Conservation (phyloP, 2,329 filamentous ascomycete genomes). For the Pseudopithomyces maydicus region DNA sequence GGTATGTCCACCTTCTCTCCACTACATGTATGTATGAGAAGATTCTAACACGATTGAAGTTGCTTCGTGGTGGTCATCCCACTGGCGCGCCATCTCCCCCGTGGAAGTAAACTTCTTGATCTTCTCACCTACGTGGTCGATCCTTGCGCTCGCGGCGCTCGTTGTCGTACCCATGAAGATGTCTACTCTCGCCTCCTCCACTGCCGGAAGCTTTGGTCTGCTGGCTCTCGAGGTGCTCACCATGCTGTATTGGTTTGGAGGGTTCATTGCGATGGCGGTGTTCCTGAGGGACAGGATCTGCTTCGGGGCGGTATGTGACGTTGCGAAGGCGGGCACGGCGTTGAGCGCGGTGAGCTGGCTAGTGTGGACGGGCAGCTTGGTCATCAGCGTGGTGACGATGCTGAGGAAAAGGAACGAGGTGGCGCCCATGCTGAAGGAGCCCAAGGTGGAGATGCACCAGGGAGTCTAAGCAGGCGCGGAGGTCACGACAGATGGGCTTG, state of each 20-base stretch:
- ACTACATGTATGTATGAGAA: background rate
- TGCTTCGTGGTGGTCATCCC: slow-evolving; percentile 57
- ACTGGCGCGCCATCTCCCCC: slow-evolving; percentile 60
- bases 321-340: slow-evolving; percentile 66
- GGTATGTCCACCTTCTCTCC: slow-evolving; percentile 53
- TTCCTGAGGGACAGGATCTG: slow-evolving; percentile 64
- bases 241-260: slow-evolving; percentile 88
- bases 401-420: slow-evolving; percentile 17
- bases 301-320: slow-evolving; percentile 61
- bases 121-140: slow-evolving; percentile 77
- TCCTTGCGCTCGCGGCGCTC: slow-evolving; percentile 70
- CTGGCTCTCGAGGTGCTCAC: slow-evolving; percentile 73
- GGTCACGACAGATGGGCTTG: background rate
- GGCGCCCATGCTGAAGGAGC: slow-evolving; percentile 16
- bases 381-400: slow-evolving; percentile 30
- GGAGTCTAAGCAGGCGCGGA: slow-evolving; percentile 36
- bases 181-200: slow-evolving; percentile 32
- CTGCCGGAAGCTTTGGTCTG: slow-evolving; percentile 64
- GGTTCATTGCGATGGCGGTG: slow-evolving; percentile 77
- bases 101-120: slow-evolving; percentile 75
- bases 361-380: slow-evolving; percentile 50
- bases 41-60: slow-evolving; percentile 51
- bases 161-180: slow-evolving; percentile 69
- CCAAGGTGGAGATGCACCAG: slow-evolving; percentile 48
- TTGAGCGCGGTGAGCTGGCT: slow-evolving; percentile 70